Base-by-base conservation (phyloP, 768 basidiomycete species). In the Macrolepiota dolichaula region DNA sequence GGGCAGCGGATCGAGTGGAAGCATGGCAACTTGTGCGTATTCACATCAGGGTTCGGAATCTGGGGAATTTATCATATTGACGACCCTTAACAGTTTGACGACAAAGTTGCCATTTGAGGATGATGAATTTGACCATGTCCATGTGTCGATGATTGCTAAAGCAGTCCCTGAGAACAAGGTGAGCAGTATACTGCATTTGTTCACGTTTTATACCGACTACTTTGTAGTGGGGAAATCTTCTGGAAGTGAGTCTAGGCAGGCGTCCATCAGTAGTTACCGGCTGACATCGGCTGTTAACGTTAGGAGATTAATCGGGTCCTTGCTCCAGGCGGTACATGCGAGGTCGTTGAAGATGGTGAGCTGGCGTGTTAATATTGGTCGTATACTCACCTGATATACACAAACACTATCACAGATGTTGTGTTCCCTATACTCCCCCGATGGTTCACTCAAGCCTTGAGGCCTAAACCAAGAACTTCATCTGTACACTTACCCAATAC, bases 61-160 rank as follows among this genome's bases (percentile, higher is more conserved):
- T 53, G 17, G 35, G 15, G 52, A 37, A 44, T 55, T 52, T 3
- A 35, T 37, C 36, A 37, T 29, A 17, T 57, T n/a, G 17, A 63
- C 15, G 15, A 32, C 51, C 51, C 32, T 54, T 56, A 55, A 13
- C 63, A 92, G 90, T 70, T 72, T 92, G 66, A 89, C 89, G 51
- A 89, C 84, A 11, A 88, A 80, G 66, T 77, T 92, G 19, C 91
- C 91, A 0, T 92, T 91, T 68, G 89, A 91, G 15, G 91, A 92
- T 57, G 89, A 92, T 62, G 85, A 88, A 65, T 92, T 92, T 63
- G 91, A 92, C 70, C 84, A 89, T 70, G 84, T 92, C n/a, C 91
- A 88, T 65, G 82, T 92, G 54, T 79, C 83, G 62, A 75, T 77
- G 53, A 82, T 91, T 61, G 83, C 88, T 0, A 79, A 79, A 66